Evolutionary conservation across 257 asterid species (phyloP).

Genomic region (Coffea canephora): DNA sequence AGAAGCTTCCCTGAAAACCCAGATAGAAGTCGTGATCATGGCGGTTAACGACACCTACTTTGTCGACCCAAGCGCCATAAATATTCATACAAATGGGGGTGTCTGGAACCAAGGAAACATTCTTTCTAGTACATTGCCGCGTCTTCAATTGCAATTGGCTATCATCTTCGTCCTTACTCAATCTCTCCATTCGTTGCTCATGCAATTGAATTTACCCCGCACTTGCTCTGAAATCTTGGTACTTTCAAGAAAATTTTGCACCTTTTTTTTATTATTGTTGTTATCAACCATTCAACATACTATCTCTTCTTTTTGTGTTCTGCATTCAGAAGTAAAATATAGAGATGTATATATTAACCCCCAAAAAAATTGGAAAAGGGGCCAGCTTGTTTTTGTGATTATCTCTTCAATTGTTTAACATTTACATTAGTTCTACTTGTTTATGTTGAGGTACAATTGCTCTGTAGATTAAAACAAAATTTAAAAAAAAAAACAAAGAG

Average conservation of each 20-base stretch:
- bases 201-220: slow-evolving; percentile 70
- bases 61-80: too few relatives aligned
- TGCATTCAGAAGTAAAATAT: too few relatives aligned
- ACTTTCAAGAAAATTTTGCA: neutral
- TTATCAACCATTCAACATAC: too few relatives aligned
- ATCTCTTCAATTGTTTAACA: neutral
- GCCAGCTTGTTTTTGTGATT: neutral
- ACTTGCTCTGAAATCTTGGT: slow-evolving; percentile 78
- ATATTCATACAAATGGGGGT: slow-evolving; percentile 62
- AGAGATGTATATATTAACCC: too few relatives aligned
- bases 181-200: slow-evolving; percentile 55
- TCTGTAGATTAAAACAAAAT: too few relatives aligned
- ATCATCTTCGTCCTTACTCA: slow-evolving; percentile 65
- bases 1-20: neutral
- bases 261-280: neutral
- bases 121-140: slow-evolving; percentile 48
- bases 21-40: too few relatives aligned
- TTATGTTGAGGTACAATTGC: neutral
- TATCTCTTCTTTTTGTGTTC: too few relatives aligned
- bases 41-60: too few relatives aligned
- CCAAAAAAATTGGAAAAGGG: neutral
- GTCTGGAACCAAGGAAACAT: slow-evolving; percentile 36
- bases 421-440: neutral
- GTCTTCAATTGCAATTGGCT: slow-evolving; percentile 72
- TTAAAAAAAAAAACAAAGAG: too few relatives aligned